Conservation (phyloP, 768 basidiomycete genomes). For the Hygrophorus pudorinus region DNA sequence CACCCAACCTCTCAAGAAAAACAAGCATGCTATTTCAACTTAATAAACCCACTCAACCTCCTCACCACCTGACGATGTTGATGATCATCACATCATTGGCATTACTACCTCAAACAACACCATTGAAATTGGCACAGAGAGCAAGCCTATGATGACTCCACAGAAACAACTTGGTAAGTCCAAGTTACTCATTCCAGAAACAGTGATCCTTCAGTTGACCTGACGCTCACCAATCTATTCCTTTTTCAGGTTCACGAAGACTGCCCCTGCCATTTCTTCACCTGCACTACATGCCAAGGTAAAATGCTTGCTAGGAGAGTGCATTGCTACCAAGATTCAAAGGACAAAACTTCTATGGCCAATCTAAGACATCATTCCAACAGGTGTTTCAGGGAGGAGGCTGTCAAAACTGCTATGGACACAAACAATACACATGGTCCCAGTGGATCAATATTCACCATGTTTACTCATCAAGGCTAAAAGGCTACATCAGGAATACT, state of each 20-base stretch:
- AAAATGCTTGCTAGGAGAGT: constrained; percentile 3
- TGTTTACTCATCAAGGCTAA: constrained; percentile 19
- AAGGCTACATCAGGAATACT: too few relatives aligned
- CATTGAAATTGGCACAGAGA: too few relatives aligned
- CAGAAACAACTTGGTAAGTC: too few relatives aligned
- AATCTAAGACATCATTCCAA: constrained; percentile 20
- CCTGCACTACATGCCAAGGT: constrained; percentile 14
- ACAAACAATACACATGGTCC: not conserved
- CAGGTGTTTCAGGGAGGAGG: constrained; percentile 21
- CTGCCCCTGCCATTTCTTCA: constrained; percentile 15
- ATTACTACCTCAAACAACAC: too few relatives aligned
- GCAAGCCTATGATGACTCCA: too few relatives aligned
- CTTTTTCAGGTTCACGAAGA: constrained; percentile 15
- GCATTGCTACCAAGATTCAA: constrained; percentile 15
- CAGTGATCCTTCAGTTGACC: constrained; percentile 13
- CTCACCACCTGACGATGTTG: too few relatives aligned
- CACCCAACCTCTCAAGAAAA: too few relatives aligned
- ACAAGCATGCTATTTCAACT: too few relatives aligned
- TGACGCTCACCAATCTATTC: constrained; percentile 20
- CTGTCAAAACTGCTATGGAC: constrained; percentile 11
- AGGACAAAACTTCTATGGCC: constrained; percentile 16
- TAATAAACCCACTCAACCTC: too few relatives aligned
- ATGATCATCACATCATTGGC: too few relatives aligned
- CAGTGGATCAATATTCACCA: constrained; percentile 16
- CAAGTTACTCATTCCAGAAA: too few relatives aligned